Percentiles rank a stretch among this genome's conserved stretches.
Evolutionary conservation across 1,139 yeast genomes (phyloP).

Genomic region (Debaryomyces udenii): DNA sequence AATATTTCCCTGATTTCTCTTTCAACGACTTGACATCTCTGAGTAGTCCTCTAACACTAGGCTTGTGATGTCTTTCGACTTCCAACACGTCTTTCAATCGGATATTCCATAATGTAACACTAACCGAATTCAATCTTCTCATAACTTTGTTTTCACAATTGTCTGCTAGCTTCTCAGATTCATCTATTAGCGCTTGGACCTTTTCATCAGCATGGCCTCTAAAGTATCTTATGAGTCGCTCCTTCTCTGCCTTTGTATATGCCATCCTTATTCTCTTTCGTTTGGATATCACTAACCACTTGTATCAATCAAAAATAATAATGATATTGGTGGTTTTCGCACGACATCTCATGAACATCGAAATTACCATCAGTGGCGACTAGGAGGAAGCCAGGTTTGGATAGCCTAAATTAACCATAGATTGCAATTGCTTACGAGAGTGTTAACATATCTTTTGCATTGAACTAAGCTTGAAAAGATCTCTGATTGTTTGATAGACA

Average conservation of each 20-base stretch:
- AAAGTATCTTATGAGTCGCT: constrained; percentile 32
- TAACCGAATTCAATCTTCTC: constrained; percentile 42
- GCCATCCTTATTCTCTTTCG: constrained; percentile 15
- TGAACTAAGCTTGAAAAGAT: neutral
- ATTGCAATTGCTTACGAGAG: too few relatives aligned
- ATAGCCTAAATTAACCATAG: too few relatives aligned
- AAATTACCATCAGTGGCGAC: constrained; percentile 19
- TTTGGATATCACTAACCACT: neutral
- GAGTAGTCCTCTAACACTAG: constrained; percentile 31
- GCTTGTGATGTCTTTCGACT: constrained; percentile 45
- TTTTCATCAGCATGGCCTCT: constrained; percentile 24
- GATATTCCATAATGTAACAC: constrained; percentile 45
- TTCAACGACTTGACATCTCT: constrained; percentile 31
- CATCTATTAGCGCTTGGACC: constrained; percentile 21
- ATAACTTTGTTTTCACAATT: constrained; percentile 33
- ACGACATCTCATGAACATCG: constrained; percentile 2
- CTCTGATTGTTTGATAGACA: too few relatives aligned
- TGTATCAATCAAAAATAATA: too few relatives aligned
- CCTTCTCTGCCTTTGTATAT: constrained; percentile 41
- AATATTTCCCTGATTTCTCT: constrained; percentile 1
- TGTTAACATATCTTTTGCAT: neutral
- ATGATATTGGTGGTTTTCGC: neutral
- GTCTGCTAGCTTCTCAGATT: constrained; percentile 21
- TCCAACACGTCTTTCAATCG: constrained; percentile 41
- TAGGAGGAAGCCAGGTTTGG: neutral